Evolutionary conservation across 2,329 filamentous ascomycete species (phyloP), one percentile per base, ranked within the genome.

Genomic region (Exophiala sideris): DNA sequence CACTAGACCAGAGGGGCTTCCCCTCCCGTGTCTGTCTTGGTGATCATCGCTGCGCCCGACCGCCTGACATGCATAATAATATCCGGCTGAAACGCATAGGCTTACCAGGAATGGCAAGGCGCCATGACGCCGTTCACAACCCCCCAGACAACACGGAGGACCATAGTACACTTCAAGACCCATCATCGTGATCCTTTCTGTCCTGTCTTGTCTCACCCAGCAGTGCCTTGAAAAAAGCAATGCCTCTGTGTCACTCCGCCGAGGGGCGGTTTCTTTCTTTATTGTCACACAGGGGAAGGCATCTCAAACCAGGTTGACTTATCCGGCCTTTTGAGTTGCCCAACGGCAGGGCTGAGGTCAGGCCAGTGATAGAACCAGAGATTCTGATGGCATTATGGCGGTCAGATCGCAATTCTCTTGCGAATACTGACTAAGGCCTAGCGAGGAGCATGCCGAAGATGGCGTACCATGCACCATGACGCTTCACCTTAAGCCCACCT

Each of bases 51-150:
- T 44, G 38, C 48, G 41, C 50, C 48, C 49, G 48, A 56, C 32
- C 32, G 52, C 56, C 56, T 59, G 56, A 59, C 56, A 59, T 53
- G 52, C 56, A 59, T 56, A 52, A 52, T 36, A 33, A 53, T 48
- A 45, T 52, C 42, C 32, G 39, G 49, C 34, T 45, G 24, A 24
- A 29, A 40, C 56, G 56, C 56, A 32, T 59, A 46, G 32, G 56
- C 46, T 50, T 59, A 46, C 56, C 56, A 21, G n/a, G 39, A 35
- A 24, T 7, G 49, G 56, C 5, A 49, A 50, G 41, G 48, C 45
- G n/a, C 29, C 29, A 21, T 46, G 29, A 21, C 16, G 12, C 11
- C 14, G 35, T 38, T 16, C 14, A 38, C 35, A 5, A 16, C 11
- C 40, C 10, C 40, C 20, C 20, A 18, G 40, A 42, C 16, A 21